Percentiles rank a stretch among this genome's conserved stretches.
These are phyloP conservation scores for Pestalotiopsis fici DNA, from an alignment of 2,329 filamentous ascomycete genomes.

Conservation along the genomic window DNA sequence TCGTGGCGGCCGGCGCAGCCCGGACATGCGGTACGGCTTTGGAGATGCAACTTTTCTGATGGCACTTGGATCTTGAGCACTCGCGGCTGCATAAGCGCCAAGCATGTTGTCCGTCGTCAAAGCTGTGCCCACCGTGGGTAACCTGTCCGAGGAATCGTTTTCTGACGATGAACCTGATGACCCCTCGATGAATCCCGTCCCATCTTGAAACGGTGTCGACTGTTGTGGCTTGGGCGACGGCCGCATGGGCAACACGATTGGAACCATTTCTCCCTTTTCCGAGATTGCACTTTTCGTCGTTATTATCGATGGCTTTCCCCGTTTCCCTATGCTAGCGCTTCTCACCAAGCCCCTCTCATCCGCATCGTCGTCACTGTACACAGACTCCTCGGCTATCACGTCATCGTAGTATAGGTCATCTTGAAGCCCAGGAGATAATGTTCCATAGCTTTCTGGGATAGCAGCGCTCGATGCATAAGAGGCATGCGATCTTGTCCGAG, in stretches of 20 bases:
- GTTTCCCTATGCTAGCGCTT: slow-evolving; percentile 62
- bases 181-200: slow-evolving; percentile 47
- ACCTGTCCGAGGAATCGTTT: slow-evolving; percentile 28
- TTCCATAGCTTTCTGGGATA: slow-evolving; percentile 69
- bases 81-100: slow-evolving; percentile 51
- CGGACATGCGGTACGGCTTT: slow-evolving; percentile 48
- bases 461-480: slow-evolving; percentile 74
- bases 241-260: slow-evolving; percentile 10
- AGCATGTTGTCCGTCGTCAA: slow-evolving; percentile 49
- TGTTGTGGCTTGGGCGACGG: slow-evolving; percentile 39
- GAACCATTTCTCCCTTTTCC: slow-evolving; percentile 25
- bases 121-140: slow-evolving; percentile 21
- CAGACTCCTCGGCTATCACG: slow-evolving; percentile 45
- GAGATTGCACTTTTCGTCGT: slow-evolving; percentile 37
- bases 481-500: slow-evolving; percentile 55
- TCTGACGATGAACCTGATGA: slow-evolving; percentile 48
- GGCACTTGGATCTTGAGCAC: slow-evolving; percentile 41
- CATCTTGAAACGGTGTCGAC: slow-evolving; percentile 23
- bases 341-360: slow-evolving; percentile 61
- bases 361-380: slow-evolving; percentile 43
- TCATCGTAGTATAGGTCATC: slow-evolving; percentile 55
- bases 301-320: slow-evolving; percentile 58
- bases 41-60: slow-evolving; percentile 26
- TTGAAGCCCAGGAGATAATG: slow-evolving; percentile 44
- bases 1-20: slow-evolving; percentile 66